phyloP scores from a whole-genome alignment of 2,329 filamentous ascomycete species.

The Teratosphaeria zuluensis region DNA sequence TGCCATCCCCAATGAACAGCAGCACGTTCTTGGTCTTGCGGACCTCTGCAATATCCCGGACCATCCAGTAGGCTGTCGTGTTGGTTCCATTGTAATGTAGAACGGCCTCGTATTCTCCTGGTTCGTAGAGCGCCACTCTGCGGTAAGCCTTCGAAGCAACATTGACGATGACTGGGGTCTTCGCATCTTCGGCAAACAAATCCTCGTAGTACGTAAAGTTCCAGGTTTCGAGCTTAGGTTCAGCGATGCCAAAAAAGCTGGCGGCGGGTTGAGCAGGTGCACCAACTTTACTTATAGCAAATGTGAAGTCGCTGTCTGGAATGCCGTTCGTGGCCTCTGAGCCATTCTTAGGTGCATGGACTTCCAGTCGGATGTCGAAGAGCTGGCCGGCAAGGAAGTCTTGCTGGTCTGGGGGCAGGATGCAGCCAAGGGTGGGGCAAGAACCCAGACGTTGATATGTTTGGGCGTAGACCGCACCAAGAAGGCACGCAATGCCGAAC shows the following conservation, averaged over 20 bases:
- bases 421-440: constrained; percentile 45
- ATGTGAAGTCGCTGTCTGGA: constrained; percentile 65
- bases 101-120: constrained; percentile 68
- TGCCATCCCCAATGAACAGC: constrained; percentile 67
- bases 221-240: constrained; percentile 71
- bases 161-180: constrained; percentile 62
- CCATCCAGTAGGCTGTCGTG: constrained; percentile 67
- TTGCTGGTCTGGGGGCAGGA: constrained; percentile 53
- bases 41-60: constrained; percentile 58
- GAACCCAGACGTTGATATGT: constrained; percentile 47
- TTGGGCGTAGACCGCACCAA: constrained; percentile 30
- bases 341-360: constrained; percentile 55
- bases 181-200: constrained; percentile 64
- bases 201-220: constrained; percentile 74
- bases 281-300: constrained; percentile 60
- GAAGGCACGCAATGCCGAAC: not conserved
- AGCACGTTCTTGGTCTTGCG: constrained; percentile 73
- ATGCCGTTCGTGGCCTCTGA: constrained; percentile 60
- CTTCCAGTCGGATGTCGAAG: constrained; percentile 75
- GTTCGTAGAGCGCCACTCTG: constrained; percentile 64
- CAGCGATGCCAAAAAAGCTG: constrained; percentile 58
- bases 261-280: constrained; percentile 45
- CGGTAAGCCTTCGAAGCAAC: constrained; percentile 73
- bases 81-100: constrained; percentile 61
- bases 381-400: constrained; percentile 77